Evolutionary conservation across 768 basidiomycete species (phyloP), one percentile per base, ranked within the genome.

Genomic region (Leccinum aurantiacum): DNA sequence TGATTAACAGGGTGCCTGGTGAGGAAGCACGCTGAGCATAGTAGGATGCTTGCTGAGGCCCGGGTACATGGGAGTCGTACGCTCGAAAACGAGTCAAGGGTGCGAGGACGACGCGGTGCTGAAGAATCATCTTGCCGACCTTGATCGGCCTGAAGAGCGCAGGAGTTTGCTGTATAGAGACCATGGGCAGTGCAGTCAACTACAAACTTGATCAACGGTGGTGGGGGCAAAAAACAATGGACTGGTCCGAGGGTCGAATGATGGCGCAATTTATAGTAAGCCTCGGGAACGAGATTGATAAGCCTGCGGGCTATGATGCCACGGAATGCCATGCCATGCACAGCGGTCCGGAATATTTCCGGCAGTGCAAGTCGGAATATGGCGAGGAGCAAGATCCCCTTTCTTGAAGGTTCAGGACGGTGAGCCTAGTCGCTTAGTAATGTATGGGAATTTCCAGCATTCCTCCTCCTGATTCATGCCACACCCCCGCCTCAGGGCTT

Each of bases 101-200:
- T 0, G 84, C 79, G 48, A 84, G 76, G 1, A 81, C 81, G 54
- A 86, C 71, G 2, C 84, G 77, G 66, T 86, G 84, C 52, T 74
- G 56, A 15, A 84, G 75, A 3, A 65, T 58, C 19, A 79, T 38
- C 1, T 63, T 59, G 35, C 83, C 84, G 22, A 85, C 72, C 51
- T 67, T 65, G 58, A 78, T 75, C 9, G 82, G 79, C 27, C 75
- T 72, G 69, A 84, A 84, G 46, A 84, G 80, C 15, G 47, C 46
- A 2, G 68, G 58, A 1, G 29, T 54, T 25, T 50, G 53, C 4
- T 58, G 47, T 27, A 22, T 37, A 41, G 48, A 31, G 8, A 48
- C 4, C 62, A 63, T 61, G 25, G 24, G 24, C 24, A 48, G n/a
- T 8, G 19, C 46, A 47, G 41, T 44, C 44, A 8, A 8, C 24